A percentile compares a stretch with the other conserved stretches of the same genome.
phyloP scores from a whole-genome alignment of 192 early-diverging fungal species.

The Neocallimastix lanati region DNA sequence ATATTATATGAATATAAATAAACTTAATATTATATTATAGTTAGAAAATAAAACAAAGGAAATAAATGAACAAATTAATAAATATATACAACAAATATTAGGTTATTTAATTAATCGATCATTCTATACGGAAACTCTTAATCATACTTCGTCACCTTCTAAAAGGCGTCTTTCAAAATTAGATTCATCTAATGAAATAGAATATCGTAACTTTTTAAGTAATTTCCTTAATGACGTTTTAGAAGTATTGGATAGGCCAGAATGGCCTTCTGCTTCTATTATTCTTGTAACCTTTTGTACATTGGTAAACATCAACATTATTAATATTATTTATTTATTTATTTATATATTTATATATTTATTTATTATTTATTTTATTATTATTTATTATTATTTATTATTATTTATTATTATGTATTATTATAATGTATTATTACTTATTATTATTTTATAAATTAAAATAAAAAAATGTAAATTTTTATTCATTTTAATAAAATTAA shows the following conservation, averaged over 20 bases:
- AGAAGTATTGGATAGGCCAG: constrained; percentile 52
- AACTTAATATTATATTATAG: background rate
- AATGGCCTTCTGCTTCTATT: constrained; percentile 78
- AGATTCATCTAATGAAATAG: constrained; percentile 28
- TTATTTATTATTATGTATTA: too few relatives aligned
- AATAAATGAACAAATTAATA: background rate
- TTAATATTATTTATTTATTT: background rate
- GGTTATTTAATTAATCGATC: background rate
- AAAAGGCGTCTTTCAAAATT: background rate
- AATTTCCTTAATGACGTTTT: constrained; percentile 52
- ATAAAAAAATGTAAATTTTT: too few relatives aligned
- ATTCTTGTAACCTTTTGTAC: constrained; percentile 44
- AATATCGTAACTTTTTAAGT: constrained; percentile 56
- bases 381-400: too few relatives aligned
- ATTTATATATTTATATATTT: background rate
- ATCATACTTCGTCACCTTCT: background rate
- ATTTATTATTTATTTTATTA: background rate
- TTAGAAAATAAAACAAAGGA: background rate
- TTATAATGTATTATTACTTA: too few relatives aligned
- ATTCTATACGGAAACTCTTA: background rate
- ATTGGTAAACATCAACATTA: constrained; percentile 31
- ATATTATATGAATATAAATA: too few relatives aligned
- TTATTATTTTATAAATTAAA: too few relatives aligned
- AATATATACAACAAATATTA: background rate
- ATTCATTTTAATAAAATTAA: too few relatives aligned